A percentile compares a stretch with the other conserved stretches of the same genome.
phyloP scores from a whole-genome alignment of 352 stramenopile species.

The Phytophthora citrophthora region DNA sequence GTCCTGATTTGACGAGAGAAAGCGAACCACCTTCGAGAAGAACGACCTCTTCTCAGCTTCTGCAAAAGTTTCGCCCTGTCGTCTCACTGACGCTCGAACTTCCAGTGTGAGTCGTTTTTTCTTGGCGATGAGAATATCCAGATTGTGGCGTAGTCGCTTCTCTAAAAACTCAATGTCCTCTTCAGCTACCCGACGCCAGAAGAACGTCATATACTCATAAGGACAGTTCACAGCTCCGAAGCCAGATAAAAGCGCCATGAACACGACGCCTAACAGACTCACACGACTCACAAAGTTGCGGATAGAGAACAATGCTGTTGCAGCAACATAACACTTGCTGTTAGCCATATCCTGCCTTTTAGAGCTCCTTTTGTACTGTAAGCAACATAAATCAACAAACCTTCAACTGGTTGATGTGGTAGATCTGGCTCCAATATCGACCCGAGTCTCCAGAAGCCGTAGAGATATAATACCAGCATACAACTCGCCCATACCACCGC shows the following conservation, averaged over 20 bases:
- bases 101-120: slow-evolving; percentile 79
- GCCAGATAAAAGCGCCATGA: slow-evolving; percentile 83
- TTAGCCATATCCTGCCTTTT: slow-evolving; percentile 2
- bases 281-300: slow-evolving; percentile 84
- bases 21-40: slow-evolving; percentile 35
- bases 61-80: slow-evolving; percentile 27
- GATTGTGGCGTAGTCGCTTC: slow-evolving; percentile 79
- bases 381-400: slow-evolving; percentile 29
- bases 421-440: slow-evolving; percentile 57
- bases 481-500: background rate
- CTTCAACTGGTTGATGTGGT: slow-evolving; percentile 48
- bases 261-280: slow-evolving; percentile 79
- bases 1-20: slow-evolving; percentile 38
- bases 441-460: slow-evolving; percentile 18
- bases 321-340: slow-evolving; percentile 6
- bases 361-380: slow-evolving; percentile 7
- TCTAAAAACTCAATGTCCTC: slow-evolving; percentile 86
- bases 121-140: slow-evolving; percentile 84
- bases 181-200: slow-evolving; percentile 77
- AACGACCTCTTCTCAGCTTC: slow-evolving; percentile 30
- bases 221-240: slow-evolving; percentile 87
- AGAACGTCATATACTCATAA: slow-evolving; percentile 88
- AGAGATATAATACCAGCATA: slow-evolving; percentile 36
- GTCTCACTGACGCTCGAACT: slow-evolving; percentile 39
- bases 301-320: slow-evolving; percentile 73